A percentile compares a stretch with the other conserved stretches of the same genome.
Conservation (phyloP, 192 early-diverging fungal genomes). For the Backusella tarrabulga region DNA sequence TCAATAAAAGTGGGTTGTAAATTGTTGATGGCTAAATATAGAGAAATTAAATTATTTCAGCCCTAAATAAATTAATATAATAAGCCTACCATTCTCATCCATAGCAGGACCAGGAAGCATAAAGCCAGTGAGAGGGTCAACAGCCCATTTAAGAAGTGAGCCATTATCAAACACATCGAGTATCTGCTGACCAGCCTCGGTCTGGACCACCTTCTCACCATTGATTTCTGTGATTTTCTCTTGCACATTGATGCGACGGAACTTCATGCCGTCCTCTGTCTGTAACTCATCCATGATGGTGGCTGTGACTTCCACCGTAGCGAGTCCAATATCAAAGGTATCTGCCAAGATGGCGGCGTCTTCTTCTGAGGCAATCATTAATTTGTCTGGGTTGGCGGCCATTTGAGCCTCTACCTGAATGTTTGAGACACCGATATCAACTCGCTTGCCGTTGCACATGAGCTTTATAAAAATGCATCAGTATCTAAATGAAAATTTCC, state of each 20-base stretch:
- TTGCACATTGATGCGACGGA: constrained; percentile 49
- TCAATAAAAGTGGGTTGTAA: not conserved
- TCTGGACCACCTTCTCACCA: constrained; percentile 49
- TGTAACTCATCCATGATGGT: constrained; percentile 39
- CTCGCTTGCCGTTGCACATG: constrained; percentile 48
- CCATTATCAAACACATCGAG: constrained; percentile 53
- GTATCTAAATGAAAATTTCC: not conserved
- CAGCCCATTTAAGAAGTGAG: constrained; percentile 40
- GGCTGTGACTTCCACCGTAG: constrained; percentile 53
- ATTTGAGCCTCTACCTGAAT: constrained; percentile 44
- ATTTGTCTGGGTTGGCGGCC: constrained; percentile 36
- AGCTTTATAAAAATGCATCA: constrained; percentile 35
- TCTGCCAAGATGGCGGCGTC: constrained; percentile 42
- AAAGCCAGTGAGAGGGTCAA: constrained; percentile 34
- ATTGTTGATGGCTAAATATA: constrained; percentile 6
- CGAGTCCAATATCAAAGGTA: constrained; percentile 50
- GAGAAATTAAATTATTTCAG: not conserved
- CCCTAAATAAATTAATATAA: not conserved
- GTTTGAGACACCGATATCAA: constrained; percentile 41
- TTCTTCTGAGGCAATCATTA: constrained; percentile 40
- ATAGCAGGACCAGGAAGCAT: constrained; percentile 22
- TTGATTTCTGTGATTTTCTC: constrained; percentile 55
- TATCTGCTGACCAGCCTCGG: constrained; percentile 52
- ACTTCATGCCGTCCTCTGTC: constrained; percentile 37
- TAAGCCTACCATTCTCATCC: not conserved